Base-by-base conservation (phyloP, 805 yeast species). In the Pichia insulana region DNA sequence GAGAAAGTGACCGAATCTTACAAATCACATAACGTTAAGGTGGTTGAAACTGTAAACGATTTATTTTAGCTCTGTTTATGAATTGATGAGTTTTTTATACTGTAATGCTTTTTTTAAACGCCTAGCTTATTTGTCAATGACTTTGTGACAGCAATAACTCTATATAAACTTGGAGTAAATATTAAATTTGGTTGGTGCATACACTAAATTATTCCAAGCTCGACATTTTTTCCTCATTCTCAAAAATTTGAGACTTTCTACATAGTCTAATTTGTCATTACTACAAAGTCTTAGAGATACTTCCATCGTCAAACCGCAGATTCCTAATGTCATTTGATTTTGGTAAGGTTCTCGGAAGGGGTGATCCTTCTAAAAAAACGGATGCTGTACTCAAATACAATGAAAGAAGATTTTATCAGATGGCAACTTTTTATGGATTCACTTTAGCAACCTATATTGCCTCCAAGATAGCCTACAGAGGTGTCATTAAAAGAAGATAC, bases 381-480 rank as follows among this genome's bases (percentile, higher is more conserved):
- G 61, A 59, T 28, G 64, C 55, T 1, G 63, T 64, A n/a, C 48
- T 68, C 16, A 74, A 73, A 37, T 81, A 80, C 52, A 74, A 74
- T 45, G 61, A 68, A 42, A 71, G 92, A 50, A 68, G 89, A 49
- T 78, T 78, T 58, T 67, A 65, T 34, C 95, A 86, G 61, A 80
- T 83, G 80, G 65, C 80, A 27, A 61, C 75, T 18, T 86, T 87
- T 57, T 72, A 81, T 49, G 80, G 81, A 2, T 78, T 88, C 13
- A 83, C 95, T 0, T 73, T 81, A 1, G 67, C 78, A 20, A 80
- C 95, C 0, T 71, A 88, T 35, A 62, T 79, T 41, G 79, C 87
- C 11, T 77, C 92, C 10, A 68, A 90, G 50, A 59, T 83, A 37
- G 89, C 94, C 15, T 79, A 79, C 59, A 72, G 83, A 54, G 83